Percentiles rank a stretch among this genome's conserved stretches.
Evolutionary conservation across 1,139 yeast species (phyloP).

Genomic region (Yarrowia galli): DNA sequence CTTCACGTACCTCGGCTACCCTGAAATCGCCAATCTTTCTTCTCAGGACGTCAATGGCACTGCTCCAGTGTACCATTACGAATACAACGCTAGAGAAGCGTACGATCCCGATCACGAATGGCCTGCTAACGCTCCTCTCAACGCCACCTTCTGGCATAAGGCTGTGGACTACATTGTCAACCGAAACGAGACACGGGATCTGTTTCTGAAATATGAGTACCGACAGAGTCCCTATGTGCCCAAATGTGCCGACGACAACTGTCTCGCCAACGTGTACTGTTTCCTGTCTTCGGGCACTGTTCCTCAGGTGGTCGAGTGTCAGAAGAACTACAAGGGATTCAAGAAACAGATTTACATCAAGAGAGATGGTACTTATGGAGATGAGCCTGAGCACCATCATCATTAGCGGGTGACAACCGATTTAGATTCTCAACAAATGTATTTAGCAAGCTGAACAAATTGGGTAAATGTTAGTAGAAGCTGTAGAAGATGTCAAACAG

Average conservation of each 20-base stretch:
- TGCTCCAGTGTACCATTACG: slow-evolving; percentile 41
- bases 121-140: slow-evolving; percentile 46
- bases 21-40: slow-evolving; percentile 13
- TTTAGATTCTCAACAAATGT: background rate
- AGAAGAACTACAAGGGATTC: slow-evolving; percentile 31
- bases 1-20: slow-evolving; percentile 18
- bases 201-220: slow-evolving; percentile 57
- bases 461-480: too few relatives aligned
- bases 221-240: slow-evolving; percentile 58
- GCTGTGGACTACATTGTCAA: slow-evolving; percentile 44
- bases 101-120: slow-evolving; percentile 43
- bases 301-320: slow-evolving; percentile 26
- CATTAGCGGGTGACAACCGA: background rate
- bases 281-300: slow-evolving; percentile 38
- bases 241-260: slow-evolving; percentile 43
- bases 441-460: too few relatives aligned
- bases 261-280: slow-evolving; percentile 46
- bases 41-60: slow-evolving; percentile 17
- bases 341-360: slow-evolving; percentile 28
- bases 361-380: slow-evolving; percentile 26
- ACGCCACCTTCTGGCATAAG: slow-evolving; percentile 48
- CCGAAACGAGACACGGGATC: slow-evolving; percentile 52
- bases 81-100: slow-evolving; percentile 46
- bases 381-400: slow-evolving; percentile 17
- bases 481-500: too few relatives aligned